These are phyloP conservation scores for Pilatotrama ljubarskyi DNA, from an alignment of 768 basidiomycete genomes.

Conservation along the genomic window DNA sequence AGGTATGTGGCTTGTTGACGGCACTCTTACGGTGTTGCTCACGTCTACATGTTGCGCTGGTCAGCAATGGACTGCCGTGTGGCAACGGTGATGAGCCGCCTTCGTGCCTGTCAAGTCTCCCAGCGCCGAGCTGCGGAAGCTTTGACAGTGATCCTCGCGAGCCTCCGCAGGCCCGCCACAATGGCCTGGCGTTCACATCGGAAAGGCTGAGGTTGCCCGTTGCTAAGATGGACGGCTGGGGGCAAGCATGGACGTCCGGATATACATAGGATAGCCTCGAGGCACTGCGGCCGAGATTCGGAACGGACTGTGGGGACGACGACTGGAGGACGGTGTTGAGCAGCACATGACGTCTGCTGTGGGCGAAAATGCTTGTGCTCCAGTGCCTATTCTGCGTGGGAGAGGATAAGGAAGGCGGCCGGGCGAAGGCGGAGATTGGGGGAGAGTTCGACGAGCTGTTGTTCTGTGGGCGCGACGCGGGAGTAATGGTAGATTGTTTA, in stretches of 20 bases:
- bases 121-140: neutral
- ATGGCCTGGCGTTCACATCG: neutral
- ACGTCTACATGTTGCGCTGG: neutral
- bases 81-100: too few relatives aligned
- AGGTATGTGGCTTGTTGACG: neutral
- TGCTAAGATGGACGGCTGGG: neutral
- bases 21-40: neutral
- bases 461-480: too few relatives aligned
- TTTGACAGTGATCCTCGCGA: too few relatives aligned
- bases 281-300: neutral
- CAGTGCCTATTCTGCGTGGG: neutral
- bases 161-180: neutral
- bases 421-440: neutral
- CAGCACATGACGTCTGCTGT: too few relatives aligned
- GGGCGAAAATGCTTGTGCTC: too few relatives aligned
- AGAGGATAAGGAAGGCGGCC: neutral
- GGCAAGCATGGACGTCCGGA: neutral
- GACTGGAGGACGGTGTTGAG: neutral
- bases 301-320: neutral
- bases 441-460: neutral
- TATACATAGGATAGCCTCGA: neutral
- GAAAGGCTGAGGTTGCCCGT: neutral
- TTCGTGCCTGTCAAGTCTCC: neutral
- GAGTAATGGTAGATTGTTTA: too few relatives aligned
- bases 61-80: too few relatives aligned